Conservation (phyloP, 2,329 filamentous ascomycete genomes). For the Fusarium succisae region DNA sequence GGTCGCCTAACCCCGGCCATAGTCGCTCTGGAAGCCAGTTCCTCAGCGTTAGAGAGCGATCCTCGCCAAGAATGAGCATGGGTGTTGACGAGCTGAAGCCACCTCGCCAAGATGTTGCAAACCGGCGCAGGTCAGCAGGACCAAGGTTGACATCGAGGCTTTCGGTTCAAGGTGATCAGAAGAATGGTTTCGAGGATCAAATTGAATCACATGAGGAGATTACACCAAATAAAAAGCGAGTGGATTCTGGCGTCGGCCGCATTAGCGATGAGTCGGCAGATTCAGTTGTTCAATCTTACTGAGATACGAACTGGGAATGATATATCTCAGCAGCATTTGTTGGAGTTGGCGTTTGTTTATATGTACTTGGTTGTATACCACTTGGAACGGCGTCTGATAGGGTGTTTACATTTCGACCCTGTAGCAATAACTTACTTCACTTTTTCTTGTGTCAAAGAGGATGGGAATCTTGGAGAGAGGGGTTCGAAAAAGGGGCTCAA, state of each 20-base stretch:
- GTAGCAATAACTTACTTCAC: conserved; percentile 36
- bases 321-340: conserved; percentile 29
- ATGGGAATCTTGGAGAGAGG: conserved; percentile 10
- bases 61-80: conserved; percentile 45
- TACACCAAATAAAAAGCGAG: conserved; percentile 43
- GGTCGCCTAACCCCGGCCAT: conserved; percentile 46
- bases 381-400: conserved; percentile 37
- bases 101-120: conserved; percentile 38
- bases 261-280: conserved; percentile 44
- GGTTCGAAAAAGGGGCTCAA: conserved; percentile 2
- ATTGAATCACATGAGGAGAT: conserved; percentile 29
- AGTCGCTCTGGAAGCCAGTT: conserved; percentile 43
- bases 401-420: conserved; percentile 15
- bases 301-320: conserved; percentile 2
- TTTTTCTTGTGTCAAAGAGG: conserved; percentile 17
- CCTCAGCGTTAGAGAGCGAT: conserved; percentile 48
- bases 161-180: conserved; percentile 35
- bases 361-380: conserved; percentile 22
- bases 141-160: conserved; percentile 33
- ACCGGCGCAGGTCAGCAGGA: conserved; percentile 46
- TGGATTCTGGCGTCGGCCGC: conserved; percentile 48
- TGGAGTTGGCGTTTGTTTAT: conserved; percentile 36
- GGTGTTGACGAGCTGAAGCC: conserved; percentile 43
- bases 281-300: conserved; percentile 13
- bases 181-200: conserved; percentile 29